Conservation (phyloP, 192 early-diverging fungal species). For the Allomyces macrogynus region DNA sequence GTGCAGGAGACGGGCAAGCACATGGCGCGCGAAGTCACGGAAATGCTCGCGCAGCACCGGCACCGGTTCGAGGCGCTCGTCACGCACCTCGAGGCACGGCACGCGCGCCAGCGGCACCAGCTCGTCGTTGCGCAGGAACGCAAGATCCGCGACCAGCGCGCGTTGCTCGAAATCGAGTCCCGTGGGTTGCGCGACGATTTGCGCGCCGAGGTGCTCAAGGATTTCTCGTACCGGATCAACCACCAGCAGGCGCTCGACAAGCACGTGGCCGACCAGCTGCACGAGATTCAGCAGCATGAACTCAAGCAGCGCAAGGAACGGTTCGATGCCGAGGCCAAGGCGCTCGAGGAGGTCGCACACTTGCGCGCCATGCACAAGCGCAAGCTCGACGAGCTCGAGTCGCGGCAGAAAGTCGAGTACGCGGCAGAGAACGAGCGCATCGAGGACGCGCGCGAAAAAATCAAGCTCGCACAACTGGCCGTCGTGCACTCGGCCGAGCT, state of each 20-base stretch:
- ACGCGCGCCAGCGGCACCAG: conserved; percentile 13
- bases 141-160: conserved; percentile 3
- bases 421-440: conserved; percentile 12
- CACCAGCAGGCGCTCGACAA: conserved; percentile 7
- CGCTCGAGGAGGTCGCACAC: conserved; percentile 9
- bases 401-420: conserved; percentile 11
- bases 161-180: conserved; percentile 9
- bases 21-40: conserved; percentile 1
- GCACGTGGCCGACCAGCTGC: conserved; percentile 12
- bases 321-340: conserved; percentile 10
- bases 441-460: conserved; percentile 1
- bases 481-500: not conserved
- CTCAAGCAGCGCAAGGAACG: conserved; percentile 15
- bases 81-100: conserved; percentile 11
- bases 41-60: conserved; percentile 6
- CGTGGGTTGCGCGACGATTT: not conserved
- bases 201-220: not conserved
- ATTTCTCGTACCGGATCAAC: not conserved
- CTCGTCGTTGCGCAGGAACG: conserved; percentile 10
- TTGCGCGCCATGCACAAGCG: conserved; percentile 2
- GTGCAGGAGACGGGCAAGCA: not conserved
- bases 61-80: conserved; percentile 8
- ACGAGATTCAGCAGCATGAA: conserved; percentile 16
- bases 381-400: conserved; percentile 7
- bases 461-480: conserved; percentile 2